Base-by-base conservation (phyloP, 768 basidiomycete species). In the Serendipita sp. region DNA sequence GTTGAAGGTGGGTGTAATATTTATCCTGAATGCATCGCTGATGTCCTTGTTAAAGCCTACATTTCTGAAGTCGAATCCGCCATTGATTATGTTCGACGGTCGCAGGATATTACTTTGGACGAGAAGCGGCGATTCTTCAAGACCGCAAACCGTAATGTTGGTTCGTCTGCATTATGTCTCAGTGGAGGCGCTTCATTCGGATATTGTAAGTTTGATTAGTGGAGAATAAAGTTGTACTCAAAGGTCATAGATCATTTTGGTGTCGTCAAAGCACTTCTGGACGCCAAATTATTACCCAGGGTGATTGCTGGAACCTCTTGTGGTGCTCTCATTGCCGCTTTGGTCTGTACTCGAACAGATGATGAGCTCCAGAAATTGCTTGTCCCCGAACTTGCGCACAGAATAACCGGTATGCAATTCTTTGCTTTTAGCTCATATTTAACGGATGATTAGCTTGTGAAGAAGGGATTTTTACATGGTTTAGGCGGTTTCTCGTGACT, bases 101-200 rank as follows among this genome's bases (percentile, higher is more conserved):
- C 88, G 0, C 77, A 81, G 0, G 83, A 86, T 31, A 75, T 98
- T 5, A 82, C 87, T 0, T 75, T 83, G 13, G 90, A 96, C 64
- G 93, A 97, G 75, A 98, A 97, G 76, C 83, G 83, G 68, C 81
- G 85, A 8, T 97, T 99, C 72, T 98, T 96, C 77, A 87, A 87
- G 71, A 85, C 81, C 66, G 83, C 86, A 50, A 92, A 90, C 71
- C 86, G 88, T 55, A 94, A 96, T 74, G 79, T 94, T 10, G 95
- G 95, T 27, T 83, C 88, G 2, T 87, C 89, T 44, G 95, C 96
- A 0, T 75, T 99, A 3, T 98, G 95, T 73, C 79, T 99, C 10
- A 92, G 89, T n/a, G 96, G 96, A 15, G 95, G 96, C 3, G 96
- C 90, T 5, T 85, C 87, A 0, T 95, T 97, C 71, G 93, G 92